Evolutionary conservation across 495 filamentous ascomycete species (phyloP).

Genomic region (Penicillium flavigenum): DNA sequence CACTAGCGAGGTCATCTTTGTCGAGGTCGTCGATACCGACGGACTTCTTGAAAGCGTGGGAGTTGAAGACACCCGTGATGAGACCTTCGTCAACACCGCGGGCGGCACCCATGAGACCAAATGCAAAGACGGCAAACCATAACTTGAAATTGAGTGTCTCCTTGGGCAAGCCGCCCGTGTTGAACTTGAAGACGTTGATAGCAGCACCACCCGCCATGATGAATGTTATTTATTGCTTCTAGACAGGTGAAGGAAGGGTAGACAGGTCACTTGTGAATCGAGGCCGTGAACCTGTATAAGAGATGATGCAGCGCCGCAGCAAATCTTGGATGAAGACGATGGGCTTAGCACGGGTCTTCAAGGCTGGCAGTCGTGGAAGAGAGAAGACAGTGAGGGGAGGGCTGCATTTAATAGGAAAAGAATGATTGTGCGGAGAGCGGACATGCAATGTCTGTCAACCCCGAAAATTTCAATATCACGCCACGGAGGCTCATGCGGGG

Average conservation of each 20-base stretch:
- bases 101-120: slow-evolving; percentile 59
- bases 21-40: slow-evolving; percentile 4
- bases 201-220: slow-evolving; percentile 8
- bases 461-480: background rate
- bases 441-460: background rate
- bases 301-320: background rate
- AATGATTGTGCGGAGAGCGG: background rate
- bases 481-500: slow-evolving; percentile 2
- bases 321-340: background rate
- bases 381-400: background rate
- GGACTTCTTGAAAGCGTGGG: slow-evolving; percentile 25
- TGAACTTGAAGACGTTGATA: slow-evolving; percentile 7
- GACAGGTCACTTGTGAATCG: background rate
- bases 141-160: slow-evolving; percentile 51
- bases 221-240: background rate
- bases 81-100: slow-evolving; percentile 61
- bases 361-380: background rate
- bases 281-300: background rate
- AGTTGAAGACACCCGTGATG: slow-evolving; percentile 56
- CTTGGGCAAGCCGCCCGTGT: slow-evolving; percentile 8
- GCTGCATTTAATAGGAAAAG: background rate
- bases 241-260: background rate
- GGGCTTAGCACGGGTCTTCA: background rate
- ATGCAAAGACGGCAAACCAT: slow-evolving; percentile 54
- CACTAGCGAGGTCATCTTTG: background rate